Evolutionary conservation across 345 rosid genomes (phyloP).

Genomic region (Raphanus raphanistrum): DNA sequence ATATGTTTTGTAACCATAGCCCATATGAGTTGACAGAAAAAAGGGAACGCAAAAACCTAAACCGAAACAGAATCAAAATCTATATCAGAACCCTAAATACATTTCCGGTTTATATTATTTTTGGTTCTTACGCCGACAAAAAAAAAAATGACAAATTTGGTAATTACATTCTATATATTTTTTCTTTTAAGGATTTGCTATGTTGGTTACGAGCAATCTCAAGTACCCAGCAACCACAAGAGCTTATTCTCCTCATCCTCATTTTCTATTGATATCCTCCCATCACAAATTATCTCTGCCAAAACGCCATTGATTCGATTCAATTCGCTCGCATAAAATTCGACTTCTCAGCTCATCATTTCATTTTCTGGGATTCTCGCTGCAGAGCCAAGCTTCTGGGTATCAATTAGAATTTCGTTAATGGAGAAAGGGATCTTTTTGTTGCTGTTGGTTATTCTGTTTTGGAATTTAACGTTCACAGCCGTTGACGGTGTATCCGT

Average conservation of each 20-base stretch:
- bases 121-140: neutral
- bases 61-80: too few species aligned
- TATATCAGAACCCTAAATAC: neutral
- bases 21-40: too few species aligned
- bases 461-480: conserved; percentile 37
- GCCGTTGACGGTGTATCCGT: conserved; percentile 19
- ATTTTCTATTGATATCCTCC: neutral
- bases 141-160: neutral
- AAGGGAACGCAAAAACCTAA: too few species aligned
- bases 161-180: too few species aligned
- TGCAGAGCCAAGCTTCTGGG: neutral
- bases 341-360: neutral
- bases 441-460: conserved; percentile 35
- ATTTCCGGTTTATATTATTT: neutral
- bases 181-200: neutral
- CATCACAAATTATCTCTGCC: neutral
- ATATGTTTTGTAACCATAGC: too few species aligned
- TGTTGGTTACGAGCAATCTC: neutral
- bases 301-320: neutral
- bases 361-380: neutral
- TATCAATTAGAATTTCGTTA: neutral
- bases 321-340: neutral
- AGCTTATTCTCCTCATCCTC: neutral
- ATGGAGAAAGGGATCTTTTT: conserved; percentile 45
- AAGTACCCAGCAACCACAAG: neutral